A percentile compares a stretch with the other conserved stretches of the same genome.
phyloP scores from a whole-genome alignment of 2,329 filamentous ascomycete species.

The Geosmithia putterillii region DNA sequence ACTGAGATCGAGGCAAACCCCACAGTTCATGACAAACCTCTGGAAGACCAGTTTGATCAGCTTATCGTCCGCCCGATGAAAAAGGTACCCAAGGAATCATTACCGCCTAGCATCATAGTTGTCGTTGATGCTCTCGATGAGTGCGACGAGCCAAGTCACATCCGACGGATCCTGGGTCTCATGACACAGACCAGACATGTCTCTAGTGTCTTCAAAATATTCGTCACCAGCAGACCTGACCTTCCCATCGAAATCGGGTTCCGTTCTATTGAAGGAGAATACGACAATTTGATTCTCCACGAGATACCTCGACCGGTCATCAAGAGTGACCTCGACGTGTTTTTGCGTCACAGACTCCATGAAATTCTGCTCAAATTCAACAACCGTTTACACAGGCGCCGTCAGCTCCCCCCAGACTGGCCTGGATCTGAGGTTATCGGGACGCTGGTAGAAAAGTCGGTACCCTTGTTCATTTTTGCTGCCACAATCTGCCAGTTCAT shows the following conservation, averaged over 20 bases:
- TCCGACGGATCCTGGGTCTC: conserved; percentile 1
- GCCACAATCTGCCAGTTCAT: conserved; percentile 11
- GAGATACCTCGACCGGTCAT: conserved; percentile 14
- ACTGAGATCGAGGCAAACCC: neutral
- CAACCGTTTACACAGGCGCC: neutral
- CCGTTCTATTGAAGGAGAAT: conserved; percentile 10
- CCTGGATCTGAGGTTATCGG: conserved; percentile 1
- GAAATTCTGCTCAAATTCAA: conserved; percentile 14
- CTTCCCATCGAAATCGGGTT: conserved; percentile 21
- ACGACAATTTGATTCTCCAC: conserved; percentile 21
- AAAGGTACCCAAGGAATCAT: neutral
- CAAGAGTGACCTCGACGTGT: conserved; percentile 20
- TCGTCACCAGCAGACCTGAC: conserved; percentile 26
- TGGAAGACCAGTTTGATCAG: conserved; percentile 5
- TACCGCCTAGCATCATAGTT: neutral
- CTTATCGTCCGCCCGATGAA: neutral
- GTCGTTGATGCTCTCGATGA: conserved; percentile 1
- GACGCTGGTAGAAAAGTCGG: conserved; percentile 11
- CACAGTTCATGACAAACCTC: neutral
- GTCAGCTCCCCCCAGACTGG: conserved; percentile 4
- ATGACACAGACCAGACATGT: neutral
- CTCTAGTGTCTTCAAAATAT: conserved; percentile 12
- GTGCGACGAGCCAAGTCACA: neutral
- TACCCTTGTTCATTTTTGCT: conserved; percentile 18
- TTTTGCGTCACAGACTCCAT: conserved; percentile 14